Percentiles rank a stretch among this genome's conserved stretches.
Conservation (phyloP, 2,329 filamentous ascomycete genomes). For the Corniculantispora saksenae region DNA sequence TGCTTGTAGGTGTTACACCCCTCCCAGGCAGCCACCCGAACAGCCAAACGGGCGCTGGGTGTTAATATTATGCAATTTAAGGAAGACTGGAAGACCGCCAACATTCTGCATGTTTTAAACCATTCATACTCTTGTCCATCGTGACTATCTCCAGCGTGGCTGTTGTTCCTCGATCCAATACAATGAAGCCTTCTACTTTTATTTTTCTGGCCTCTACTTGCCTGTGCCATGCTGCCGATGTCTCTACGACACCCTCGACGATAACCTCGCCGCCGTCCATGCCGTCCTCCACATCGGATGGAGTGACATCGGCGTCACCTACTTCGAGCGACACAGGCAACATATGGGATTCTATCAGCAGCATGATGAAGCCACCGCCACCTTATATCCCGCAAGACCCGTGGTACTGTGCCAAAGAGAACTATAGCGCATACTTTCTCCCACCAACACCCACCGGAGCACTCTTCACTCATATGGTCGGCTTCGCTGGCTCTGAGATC, state of each 20-base stretch:
- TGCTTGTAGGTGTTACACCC: neutral
- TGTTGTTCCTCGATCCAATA: neutral
- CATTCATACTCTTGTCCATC: neutral
- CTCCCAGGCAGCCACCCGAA: neutral
- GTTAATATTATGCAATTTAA: neutral
- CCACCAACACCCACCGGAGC: no score
- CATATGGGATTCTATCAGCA: neutral
- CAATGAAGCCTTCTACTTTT: neutral
- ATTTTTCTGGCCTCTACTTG: neutral
- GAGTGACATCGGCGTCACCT: neutral
- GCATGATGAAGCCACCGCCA: neutral
- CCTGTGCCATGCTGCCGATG: neutral
- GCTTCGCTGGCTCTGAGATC: no score
- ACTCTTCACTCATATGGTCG: no score
- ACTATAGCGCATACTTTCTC: no score
- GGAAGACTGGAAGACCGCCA: neutral
- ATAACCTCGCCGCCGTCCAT: neutral
- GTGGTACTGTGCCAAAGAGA: no score
- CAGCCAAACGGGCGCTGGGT: neutral
- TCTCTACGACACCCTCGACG: neutral
- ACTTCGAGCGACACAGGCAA: neutral
- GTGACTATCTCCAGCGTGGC: neutral
- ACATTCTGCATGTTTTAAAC: neutral
- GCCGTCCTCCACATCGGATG: neutral
- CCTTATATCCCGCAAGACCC: no score